Base-by-base conservation (phyloP, 148 eudicot species). In the Talinum fruticosum region DNA sequence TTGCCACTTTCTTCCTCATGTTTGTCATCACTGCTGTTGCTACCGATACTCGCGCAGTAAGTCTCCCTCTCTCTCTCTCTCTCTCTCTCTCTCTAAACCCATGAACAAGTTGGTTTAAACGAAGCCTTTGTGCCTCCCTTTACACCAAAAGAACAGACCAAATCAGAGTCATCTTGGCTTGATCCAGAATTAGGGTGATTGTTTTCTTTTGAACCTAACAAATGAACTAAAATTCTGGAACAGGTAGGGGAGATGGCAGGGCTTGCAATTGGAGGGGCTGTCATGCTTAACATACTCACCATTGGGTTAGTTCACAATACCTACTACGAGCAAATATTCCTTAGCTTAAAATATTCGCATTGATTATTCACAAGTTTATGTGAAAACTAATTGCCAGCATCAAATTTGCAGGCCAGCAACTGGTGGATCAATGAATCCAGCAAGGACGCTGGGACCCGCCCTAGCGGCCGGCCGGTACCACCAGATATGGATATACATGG, bases 221-320 rank as follows among this genome's bases (percentile, higher is more conserved):
- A 69, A 36, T 69, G 49, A 2, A 1, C 30, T 38, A 38, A 75
- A n/a, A 59, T 28, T 5, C 13, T 30, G 54, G 33, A 74, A 19
- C 81, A 87, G 85, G 87, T 87, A 29, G 87, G 89, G 0, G 89
- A 86, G 70, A 36, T 86, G 18, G 87, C 87, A 21, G 89, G 87
- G 7, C 44, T 86, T 30, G 89, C 83, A 29, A 83, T 86, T 8
- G 89, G 89, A 65, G 86, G 78, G 33, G 76, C 87, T 21, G 86
- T 86, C 77, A 67, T 84, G 54, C 89, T 86, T 33, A 81, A 82
- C 66, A 78, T 87, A 38, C 82, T 84, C 24, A 74, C 82, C 5
- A 80, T 85, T 37, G 88, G 86, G 86, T 84, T 24, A 75, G 82
- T 74, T 80, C 29, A 23, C 5, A 1, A 59, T 0, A n/a, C 7